Conservation (phyloP, 2,329 filamentous ascomycete species). For the Cladophialophora immunda region DNA sequence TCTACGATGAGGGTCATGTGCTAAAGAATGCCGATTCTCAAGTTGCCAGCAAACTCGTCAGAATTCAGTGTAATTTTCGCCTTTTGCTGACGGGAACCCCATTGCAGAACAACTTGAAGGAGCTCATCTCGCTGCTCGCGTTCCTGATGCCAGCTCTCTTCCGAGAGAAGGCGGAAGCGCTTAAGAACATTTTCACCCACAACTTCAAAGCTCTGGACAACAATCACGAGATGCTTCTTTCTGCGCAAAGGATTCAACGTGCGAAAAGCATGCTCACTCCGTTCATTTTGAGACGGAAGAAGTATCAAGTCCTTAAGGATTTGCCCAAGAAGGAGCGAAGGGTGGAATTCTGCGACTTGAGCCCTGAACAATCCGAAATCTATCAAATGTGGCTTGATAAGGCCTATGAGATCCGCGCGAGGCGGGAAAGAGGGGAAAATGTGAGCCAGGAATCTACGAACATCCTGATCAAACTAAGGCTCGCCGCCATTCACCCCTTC, state of each 20-base stretch:
- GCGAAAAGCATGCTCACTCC: conserved; percentile 93
- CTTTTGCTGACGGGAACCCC: conserved; percentile 90
- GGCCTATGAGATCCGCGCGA: conserved; percentile 67
- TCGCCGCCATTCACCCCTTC: conserved; percentile 90
- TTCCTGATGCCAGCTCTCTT: conserved; percentile 93
- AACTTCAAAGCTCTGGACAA: conserved; percentile 82
- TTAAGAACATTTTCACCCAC: conserved; percentile 89
- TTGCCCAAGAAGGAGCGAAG: conserved; percentile 81
- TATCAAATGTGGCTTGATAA: conserved; percentile 75
- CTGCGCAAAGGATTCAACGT: conserved; percentile 83
- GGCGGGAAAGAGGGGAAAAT: conserved; percentile 64
- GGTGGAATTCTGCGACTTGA: conserved; percentile 84
- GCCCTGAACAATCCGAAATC: conserved; percentile 73
- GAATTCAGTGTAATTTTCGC: conserved; percentile 81
- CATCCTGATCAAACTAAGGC: conserved; percentile 87
- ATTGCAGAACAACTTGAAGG: conserved; percentile 93
- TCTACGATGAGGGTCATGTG: conserved; percentile 95
- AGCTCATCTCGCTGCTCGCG: conserved; percentile 87
- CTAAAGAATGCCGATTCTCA: conserved; percentile 88
- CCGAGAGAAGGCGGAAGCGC: conserved; percentile 74
- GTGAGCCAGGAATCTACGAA: conserved; percentile 66
- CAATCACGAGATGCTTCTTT: conserved; percentile 80
- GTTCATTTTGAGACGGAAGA: conserved; percentile 92
- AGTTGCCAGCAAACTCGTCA: conserved; percentile 79
- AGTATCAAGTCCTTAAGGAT: conserved; percentile 85